Evolutionary conservation across 1,139 yeast genomes (phyloP).

Genomic region (Yamadazyma dendronema): DNA sequence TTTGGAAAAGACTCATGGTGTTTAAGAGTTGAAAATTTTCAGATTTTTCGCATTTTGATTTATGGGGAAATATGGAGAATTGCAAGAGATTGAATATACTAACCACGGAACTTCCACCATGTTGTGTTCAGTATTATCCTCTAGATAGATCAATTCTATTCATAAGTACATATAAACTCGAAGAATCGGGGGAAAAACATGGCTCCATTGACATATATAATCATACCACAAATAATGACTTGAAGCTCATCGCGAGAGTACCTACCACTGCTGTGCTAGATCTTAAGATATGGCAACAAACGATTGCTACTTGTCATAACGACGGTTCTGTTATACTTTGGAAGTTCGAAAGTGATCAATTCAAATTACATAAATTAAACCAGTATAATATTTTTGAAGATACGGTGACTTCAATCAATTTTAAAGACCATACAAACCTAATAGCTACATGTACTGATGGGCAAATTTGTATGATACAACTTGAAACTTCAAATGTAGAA

Average conservation of each 20-base stretch:
- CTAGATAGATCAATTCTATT: conserved; percentile 45
- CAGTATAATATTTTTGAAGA: conserved; percentile 13
- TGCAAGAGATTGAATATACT: conserved; percentile 24
- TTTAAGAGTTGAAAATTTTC: not conserved
- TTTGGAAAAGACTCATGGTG: conserved; percentile 34
- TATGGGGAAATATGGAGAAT: not conserved
- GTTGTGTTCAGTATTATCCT: conserved; percentile 68
- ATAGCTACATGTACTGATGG: conserved; percentile 66
- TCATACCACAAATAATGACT: conserved; percentile 15
- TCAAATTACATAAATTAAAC: conserved; percentile 8
- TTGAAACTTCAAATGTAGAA: conserved; percentile 14
- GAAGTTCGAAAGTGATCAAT: conserved; percentile 32
- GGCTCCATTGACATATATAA: conserved; percentile 73
- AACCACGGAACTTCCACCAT: conserved; percentile 70
- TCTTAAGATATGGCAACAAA: conserved; percentile 53
- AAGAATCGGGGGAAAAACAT: conserved; percentile 55
- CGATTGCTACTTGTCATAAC: conserved; percentile 70
- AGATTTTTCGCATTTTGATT: not conserved
- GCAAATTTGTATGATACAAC: conserved; percentile 34
- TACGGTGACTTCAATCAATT: conserved; percentile 62
- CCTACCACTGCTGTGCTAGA: conserved; percentile 63
- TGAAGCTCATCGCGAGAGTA: conserved; percentile 9
- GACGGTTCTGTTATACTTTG: conserved; percentile 73
- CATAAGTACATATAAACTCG: conserved; percentile 78
- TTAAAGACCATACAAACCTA: conserved; percentile 44